Evolutionary conservation across 345 rosid species (phyloP), one percentile per base, ranked within the genome.

Genomic region (Zanthoxylum bungeanum): DNA sequence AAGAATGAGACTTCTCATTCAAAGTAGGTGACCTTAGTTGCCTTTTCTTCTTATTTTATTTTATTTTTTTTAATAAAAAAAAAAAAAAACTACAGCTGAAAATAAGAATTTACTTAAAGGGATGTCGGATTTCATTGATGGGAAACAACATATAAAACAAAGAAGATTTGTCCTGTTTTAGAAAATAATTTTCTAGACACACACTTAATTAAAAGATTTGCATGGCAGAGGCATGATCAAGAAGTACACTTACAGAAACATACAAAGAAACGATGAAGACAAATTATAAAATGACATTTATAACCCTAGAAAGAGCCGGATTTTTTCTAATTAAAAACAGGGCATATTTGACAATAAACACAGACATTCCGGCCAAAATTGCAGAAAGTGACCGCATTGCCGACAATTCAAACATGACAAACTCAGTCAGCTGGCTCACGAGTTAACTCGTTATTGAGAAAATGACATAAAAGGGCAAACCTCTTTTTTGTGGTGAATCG

Each of bases 181-280:
- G 57, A 31, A 64, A 78, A 67, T 71, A 49, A 74, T 62, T 77
- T 76, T 34, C 56, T 19, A 56, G 78, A 67, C 81, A 65, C 49
- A n/a, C 75, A 59, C 73, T 71, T n/a, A 53, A 55, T 10, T 17
- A 60, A 73, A 55, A 80, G 80, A 76, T 73, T 83, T 76, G 77
- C 81, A 65, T 79, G 88, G 82, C 89, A 81, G 86, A 81, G 51
- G 67, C 78, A 76, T 60, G 77, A 76, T 76, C 80, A 60, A n/a
- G 65, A 76, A 64, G 72, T 78, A 76, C 76, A 64, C 57, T 49
- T n/a, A 61, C 46, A 36, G n/a, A n/a, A 67, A 51, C 67, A 65
- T 66, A 64, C 57, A 27, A 65, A 64, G 51, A 7, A 52, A 37
- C 34, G 60, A 28, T 21, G 69, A 73, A 34, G 50, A 27, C 19